Conservation (phyloP, 148 eudicot species). For the Nepenthes gracilis region DNA sequence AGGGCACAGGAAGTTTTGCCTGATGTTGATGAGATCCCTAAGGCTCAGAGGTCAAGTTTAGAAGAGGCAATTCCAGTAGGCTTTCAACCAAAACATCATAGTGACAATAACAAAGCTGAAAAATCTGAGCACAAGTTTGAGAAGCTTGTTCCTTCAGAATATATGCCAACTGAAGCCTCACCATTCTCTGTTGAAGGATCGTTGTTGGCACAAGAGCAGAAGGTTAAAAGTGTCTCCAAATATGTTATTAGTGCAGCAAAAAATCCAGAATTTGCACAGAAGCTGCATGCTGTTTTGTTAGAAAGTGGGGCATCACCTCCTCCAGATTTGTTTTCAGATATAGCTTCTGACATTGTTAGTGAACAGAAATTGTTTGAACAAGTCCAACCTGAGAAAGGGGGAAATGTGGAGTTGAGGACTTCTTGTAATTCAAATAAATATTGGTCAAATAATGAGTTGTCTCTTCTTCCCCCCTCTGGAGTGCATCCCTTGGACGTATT, state of each 20-base stretch:
- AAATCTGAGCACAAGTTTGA: slow-evolving; percentile 32
- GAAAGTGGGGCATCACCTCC: slow-evolving; percentile 57
- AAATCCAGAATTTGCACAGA: slow-evolving; percentile 72
- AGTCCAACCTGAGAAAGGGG: slow-evolving; percentile 21
- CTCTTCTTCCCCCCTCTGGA: slow-evolving; percentile 25
- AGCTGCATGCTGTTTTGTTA: slow-evolving; percentile 57
- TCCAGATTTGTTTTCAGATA: slow-evolving; percentile 34
- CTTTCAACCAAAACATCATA: slow-evolving; percentile 17
- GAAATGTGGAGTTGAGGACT: slow-evolving; percentile 17
- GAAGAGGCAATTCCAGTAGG: slow-evolving; percentile 16
- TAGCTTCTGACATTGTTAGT: slow-evolving; percentile 23
- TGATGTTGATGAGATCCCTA: slow-evolving; percentile 22
- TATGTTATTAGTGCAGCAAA: slow-evolving; percentile 66
- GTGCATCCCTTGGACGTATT: slow-evolving; percentile 7
- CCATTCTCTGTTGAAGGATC: slow-evolving; percentile 23
- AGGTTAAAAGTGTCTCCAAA: slow-evolving; percentile 65
- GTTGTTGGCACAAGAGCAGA: slow-evolving; percentile 42
- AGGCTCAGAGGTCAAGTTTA: slow-evolving; percentile 21
- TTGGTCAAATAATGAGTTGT: slow-evolving; percentile 28
- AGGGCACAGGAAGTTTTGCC: slow-evolving; percentile 18
- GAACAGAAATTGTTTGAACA: slow-evolving; percentile 25
- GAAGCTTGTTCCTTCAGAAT: slow-evolving; percentile 26
- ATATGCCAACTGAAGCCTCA: slow-evolving; percentile 21
- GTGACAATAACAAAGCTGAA: slow-evolving; percentile 19
- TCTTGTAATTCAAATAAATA: slow-evolving; percentile 14